Base-by-base conservation (phyloP, 257 asterid species). In the Penstemon eatonii region DNA sequence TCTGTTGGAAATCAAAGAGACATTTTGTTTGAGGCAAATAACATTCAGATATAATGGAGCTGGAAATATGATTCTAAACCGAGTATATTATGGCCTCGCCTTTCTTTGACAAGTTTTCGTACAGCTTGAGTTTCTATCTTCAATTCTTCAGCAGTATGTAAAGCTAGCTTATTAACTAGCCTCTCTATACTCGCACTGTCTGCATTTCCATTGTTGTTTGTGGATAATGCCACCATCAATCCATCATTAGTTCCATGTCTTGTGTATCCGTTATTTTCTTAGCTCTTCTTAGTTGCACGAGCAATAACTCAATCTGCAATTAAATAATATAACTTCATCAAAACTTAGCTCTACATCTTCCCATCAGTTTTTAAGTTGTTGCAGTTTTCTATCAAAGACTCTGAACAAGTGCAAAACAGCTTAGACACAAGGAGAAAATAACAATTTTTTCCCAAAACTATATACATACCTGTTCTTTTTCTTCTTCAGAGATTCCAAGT, bases 231-330 rank as follows among this genome's bases (percentile, higher is more conserved):
- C 53, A 88, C 95, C 96, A 93, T 90, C 76, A 90, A 76, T 90
- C 99, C 96, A 93, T 90, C 1, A 89, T 74, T 1, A 93, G 88
- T 70, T 93, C 98, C 90, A 93, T 93, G 76, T 93, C 99, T 71
- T 90, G 97, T 0, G 91, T 81, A 43, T 88, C 95, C 0, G 81
- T 80, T 76, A 96, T 65, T 72, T 69, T 80, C 52, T 82, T 88
- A 33, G 96, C 85, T 72, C 95, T 71, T 61, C 64, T 84, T 12
- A 93, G 79, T 54, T 93, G 97, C 47, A 56, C 62, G 6, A 80
- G 73, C 67, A 85, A 79, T 66, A 80, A 68, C 78, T 93, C 89
- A 52, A 90, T 85, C 98, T 92, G 78, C 58, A 71, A 53, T 52
- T 66, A 4, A 13, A 60, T 15, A 19, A 54, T 8, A 39, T 1